phyloP scores from a whole-genome alignment of 176 grass and related monocot genomes.

The Zea luxurians region DNA sequence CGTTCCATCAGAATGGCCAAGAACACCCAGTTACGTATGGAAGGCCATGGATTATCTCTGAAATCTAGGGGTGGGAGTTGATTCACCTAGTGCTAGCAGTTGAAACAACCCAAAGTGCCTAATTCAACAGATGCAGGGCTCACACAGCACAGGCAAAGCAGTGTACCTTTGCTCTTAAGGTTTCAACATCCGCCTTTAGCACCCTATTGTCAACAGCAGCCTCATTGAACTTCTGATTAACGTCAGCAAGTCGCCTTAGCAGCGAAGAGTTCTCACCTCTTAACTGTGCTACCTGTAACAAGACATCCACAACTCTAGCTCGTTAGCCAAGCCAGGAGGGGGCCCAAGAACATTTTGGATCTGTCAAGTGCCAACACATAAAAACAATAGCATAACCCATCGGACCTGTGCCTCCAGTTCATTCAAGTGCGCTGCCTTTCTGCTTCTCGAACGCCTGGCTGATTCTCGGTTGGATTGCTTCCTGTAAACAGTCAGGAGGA shows the following conservation, averaged over 20 bases:
- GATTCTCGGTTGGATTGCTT: constrained; percentile 95
- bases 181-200: constrained; percentile 83
- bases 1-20: not conserved
- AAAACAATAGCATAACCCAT: not conserved
- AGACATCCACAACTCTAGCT: not conserved
- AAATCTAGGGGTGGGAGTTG: not conserved
- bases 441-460: constrained; percentile 89
- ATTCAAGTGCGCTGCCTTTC: constrained; percentile 81
- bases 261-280: constrained; percentile 79
- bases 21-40: not conserved
- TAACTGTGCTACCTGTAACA: constrained; percentile 66
- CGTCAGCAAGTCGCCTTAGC: constrained; percentile 67
- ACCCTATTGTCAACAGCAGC: constrained; percentile 79
- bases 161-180: constrained; percentile 66
- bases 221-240: constrained; percentile 83
- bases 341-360: not conserved
- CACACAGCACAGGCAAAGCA: not conserved
- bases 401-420: constrained; percentile 81
- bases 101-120: not conserved
- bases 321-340: not conserved
- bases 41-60: not conserved
- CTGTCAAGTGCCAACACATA: too few relatives aligned
- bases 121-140: not conserved
- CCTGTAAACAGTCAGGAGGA: constrained; percentile 44
- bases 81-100: not conserved